Percentiles rank a stretch among this genome's conserved stretches.
Conservation (phyloP, 2,329 filamentous ascomycete species). For the Gnomoniopsis smithogilvyi region DNA sequence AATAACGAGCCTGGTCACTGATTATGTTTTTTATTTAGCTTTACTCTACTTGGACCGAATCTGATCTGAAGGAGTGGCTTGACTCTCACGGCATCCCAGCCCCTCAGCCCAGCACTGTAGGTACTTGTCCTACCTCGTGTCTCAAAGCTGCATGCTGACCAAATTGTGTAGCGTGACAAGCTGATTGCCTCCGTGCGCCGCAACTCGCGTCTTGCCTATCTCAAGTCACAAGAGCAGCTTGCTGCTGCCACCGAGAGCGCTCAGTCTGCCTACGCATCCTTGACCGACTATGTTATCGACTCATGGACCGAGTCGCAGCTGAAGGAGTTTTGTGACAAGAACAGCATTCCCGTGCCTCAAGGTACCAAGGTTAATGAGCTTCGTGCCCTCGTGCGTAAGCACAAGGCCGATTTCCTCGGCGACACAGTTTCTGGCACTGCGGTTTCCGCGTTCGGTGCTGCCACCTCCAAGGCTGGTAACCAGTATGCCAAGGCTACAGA, state of each 20-base stretch:
- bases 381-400: conserved; percentile 82
- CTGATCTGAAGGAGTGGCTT: conserved; percentile 90
- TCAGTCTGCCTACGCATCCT: conserved; percentile 65
- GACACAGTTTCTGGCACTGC: conserved; percentile 59
- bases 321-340: conserved; percentile 92
- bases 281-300: conserved; percentile 82
- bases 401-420: conserved; percentile 69
- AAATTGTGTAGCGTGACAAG: conserved; percentile 63
- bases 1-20: background rate
- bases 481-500: conserved; percentile 74
- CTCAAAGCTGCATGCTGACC: conserved; percentile 19
- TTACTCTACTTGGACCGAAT: conserved; percentile 87
- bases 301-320: conserved; percentile 86
- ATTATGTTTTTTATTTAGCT: conserved; percentile 41
- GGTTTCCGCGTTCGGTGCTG: conserved; percentile 63
- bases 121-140: conserved; percentile 8
- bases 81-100: conserved; percentile 82
- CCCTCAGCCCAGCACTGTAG: conserved; percentile 70
- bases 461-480: conserved; percentile 73
- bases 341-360: conserved; percentile 81
- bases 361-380: conserved; percentile 89
- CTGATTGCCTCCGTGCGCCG: conserved; percentile 86
- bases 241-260: conserved; percentile 62
- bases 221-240: conserved; percentile 61
- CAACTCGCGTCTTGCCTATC: conserved; percentile 76